Evolutionary conservation across 805 yeast species (phyloP), one percentile per base, ranked within the genome.

Genomic region (Starmerella floricola): DNA sequence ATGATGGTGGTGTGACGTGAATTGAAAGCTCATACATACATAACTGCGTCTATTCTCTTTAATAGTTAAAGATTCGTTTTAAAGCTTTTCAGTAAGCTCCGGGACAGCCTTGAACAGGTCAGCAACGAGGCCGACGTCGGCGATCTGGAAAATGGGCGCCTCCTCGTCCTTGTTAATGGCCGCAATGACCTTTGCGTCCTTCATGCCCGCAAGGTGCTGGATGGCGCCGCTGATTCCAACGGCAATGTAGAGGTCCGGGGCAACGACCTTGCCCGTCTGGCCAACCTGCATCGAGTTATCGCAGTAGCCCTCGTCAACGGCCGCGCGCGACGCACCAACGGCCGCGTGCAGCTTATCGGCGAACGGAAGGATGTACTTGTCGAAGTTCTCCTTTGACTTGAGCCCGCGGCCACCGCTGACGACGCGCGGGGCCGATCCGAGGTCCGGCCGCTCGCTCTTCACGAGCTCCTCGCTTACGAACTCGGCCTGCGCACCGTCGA

Each of bases 121-220:
- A 18, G 91, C 95, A 36, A 84, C 91, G 41, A 91, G 65, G 4
- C 95, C 93, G 46, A 79, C 66, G 62, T 91, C 97, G 15, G 97
- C 91, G 40, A 80, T 75, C 53, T 81, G 84, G 69, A 85, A 87
- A 38, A 88, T 85, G 2, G 98, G 93, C 8, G 95, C 86, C 47
- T 88, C 96, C 42, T 81, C 83, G 62, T 87, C 95, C 64, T 84
- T 88, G 65, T 88, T 88, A 47, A 88, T 83, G 31, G 95, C 95
- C 26, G 86, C 96, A 61, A 88, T 85, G 28, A 78, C 76, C 66
- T 86, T 88, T 33, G 95, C 74, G 60, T 88, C 96, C 64, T 87
- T 88, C 96, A 88, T 88, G 51, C 98, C 98, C 1, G 98, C 98
- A 56, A 91, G 68, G 65, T 88, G 98, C 66, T 88, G 98, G 57